Evolutionary conservation across 176 grass and related monocot species (phyloP).

Genomic region (Eragrostis curvula): DNA sequence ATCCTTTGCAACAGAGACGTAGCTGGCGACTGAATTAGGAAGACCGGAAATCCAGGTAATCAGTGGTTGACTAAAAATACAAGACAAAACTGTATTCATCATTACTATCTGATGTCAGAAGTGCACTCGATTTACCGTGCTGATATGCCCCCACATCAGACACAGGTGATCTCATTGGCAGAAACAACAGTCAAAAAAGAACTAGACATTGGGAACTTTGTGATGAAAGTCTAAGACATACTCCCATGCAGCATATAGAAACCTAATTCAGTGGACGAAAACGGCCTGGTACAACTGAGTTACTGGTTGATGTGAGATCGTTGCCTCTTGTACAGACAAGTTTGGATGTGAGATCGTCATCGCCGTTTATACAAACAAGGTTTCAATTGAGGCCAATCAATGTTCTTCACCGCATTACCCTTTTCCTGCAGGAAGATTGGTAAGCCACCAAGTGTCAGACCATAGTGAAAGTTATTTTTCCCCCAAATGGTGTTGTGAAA

Average conservation of each 20-base stretch:
- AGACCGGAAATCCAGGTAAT: not conserved
- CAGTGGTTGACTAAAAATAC: not conserved
- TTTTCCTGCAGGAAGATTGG: slow-evolving; percentile 63
- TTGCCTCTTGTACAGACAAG: slow-evolving; percentile 76
- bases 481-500: not conserved
- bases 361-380: slow-evolving; percentile 83
- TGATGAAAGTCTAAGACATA: not conserved
- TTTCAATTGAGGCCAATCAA: slow-evolving; percentile 87
- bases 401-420: slow-evolving; percentile 50
- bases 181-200: slow-evolving; percentile 39
- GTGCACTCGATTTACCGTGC: slow-evolving; percentile 46
- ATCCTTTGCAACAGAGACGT: not conserved
- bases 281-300: slow-evolving; percentile 3
- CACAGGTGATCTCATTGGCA: slow-evolving; percentile 25
- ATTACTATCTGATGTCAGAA: slow-evolving; percentile 44
- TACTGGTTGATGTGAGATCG: slow-evolving; percentile 26
- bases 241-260: not conserved
- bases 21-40: not conserved
- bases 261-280: not conserved
- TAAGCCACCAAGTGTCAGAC: not conserved
- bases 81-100: slow-evolving; percentile 30
- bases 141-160: slow-evolving; percentile 40
- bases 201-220: slow-evolving; percentile 1
- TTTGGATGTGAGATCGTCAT: slow-evolving; percentile 43
- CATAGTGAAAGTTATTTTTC: not conserved